phyloP scores from a whole-genome alignment of 768 basidiomycete genomes.

The Ramaria rubella region DNA sequence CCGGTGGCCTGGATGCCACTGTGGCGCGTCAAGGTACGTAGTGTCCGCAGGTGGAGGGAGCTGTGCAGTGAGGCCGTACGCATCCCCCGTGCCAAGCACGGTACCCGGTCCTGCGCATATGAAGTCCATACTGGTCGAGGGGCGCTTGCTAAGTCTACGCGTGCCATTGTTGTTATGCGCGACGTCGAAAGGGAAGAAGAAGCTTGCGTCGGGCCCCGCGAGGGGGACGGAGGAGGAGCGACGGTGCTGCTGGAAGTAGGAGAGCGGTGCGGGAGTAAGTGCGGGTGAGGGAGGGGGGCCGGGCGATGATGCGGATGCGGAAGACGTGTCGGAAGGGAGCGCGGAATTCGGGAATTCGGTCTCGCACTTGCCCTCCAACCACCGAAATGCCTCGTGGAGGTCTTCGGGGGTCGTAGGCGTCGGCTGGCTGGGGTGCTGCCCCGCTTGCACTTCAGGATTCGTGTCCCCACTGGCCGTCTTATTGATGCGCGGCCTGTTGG shows the following conservation, averaged over 20 bases:
- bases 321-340: background rate
- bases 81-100: background rate
- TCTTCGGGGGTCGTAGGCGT: background rate
- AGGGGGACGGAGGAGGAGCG: conserved; percentile 10
- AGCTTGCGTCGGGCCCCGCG: background rate
- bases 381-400: background rate
- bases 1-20: conserved; percentile 7
- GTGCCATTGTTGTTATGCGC: background rate
- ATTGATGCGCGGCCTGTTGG: conserved; percentile 4
- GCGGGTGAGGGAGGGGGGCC: background rate
- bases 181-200: background rate
- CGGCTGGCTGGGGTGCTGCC: background rate
- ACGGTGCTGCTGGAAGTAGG: background rate
- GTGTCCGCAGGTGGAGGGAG: background rate
- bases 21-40: background rate
- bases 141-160: conserved; percentile 6
- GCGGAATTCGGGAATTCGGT: background rate
- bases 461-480: background rate
- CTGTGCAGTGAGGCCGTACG: background rate
- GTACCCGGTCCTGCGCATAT: background rate
- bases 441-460: no score
- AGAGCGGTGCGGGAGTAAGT: background rate
- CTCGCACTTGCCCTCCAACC: background rate
- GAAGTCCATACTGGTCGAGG: conserved; percentile 10
- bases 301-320: background rate